phyloP scores from a whole-genome alignment of 176 grass and related monocot genomes.

The Rhipidocladum racemiflorum region DNA sequence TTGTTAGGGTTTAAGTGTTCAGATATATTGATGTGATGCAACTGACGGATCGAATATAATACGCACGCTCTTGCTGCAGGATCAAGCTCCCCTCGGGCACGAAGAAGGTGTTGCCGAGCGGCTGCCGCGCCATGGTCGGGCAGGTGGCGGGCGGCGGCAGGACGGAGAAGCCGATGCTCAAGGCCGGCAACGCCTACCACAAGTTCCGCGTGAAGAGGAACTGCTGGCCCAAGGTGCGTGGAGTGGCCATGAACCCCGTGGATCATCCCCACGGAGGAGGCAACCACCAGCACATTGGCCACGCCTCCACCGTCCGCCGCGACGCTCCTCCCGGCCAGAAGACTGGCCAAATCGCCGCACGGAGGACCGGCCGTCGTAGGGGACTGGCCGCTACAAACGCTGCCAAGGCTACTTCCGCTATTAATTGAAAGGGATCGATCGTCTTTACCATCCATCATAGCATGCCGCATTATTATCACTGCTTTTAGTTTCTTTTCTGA shows the following conservation, averaged over 20 bases:
- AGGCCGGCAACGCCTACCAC: constrained; percentile 93
- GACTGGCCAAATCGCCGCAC: constrained; percentile 81
- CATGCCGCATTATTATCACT: no score
- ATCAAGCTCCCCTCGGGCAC: no score
- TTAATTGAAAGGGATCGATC: no score
- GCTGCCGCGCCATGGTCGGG: no score
- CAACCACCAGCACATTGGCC: constrained; percentile 97
- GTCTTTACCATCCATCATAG: no score
- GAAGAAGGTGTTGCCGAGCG: no score
- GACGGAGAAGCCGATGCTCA: constrained; percentile 77
- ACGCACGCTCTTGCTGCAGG: no score
- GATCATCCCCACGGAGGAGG: constrained; percentile 98
- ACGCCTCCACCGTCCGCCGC: constrained; percentile 80
- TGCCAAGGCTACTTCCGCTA: constrained; percentile 37
- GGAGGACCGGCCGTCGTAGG: constrained; percentile 83
- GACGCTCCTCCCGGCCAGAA: constrained; percentile 87
- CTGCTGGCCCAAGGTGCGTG: constrained; percentile 96
- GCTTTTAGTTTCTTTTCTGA: no score
- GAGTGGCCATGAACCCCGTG: constrained; percentile 95
- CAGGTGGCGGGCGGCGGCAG: no score
- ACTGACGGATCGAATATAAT: no score
- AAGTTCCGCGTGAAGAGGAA: constrained; percentile 92
- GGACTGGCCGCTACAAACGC: constrained; percentile 80
- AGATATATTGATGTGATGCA: no score
- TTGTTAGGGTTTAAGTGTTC: no score